Conservation (phyloP, 257 asterid species). For the Nicotiana undulata region DNA sequence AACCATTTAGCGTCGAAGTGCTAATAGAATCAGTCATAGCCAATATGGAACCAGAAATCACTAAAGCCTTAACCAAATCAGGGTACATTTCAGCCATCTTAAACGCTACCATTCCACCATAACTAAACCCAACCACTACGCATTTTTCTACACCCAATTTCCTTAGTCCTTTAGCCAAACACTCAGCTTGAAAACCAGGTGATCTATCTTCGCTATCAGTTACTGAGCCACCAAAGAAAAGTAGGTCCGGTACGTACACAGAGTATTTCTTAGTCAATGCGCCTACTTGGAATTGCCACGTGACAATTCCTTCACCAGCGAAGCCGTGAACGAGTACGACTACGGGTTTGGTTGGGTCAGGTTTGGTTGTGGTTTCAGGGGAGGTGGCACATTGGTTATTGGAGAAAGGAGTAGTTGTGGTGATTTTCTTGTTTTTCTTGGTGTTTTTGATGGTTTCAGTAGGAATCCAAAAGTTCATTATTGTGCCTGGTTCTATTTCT, state of each 20-base stretch:
- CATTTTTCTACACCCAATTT: slow-evolving; percentile 63
- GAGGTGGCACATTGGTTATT: neutral
- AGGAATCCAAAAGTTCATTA: slow-evolving; percentile 70
- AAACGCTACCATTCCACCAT: slow-evolving; percentile 95
- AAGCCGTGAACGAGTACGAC: slow-evolving; percentile 74
- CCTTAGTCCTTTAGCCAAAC: slow-evolving; percentile 49
- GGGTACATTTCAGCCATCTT: slow-evolving; percentile 80
- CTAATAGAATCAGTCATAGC: slow-evolving; percentile 81
- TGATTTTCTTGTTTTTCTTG: slow-evolving; percentile 20
- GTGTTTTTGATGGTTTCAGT: slow-evolving; percentile 36
- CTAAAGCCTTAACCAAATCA: slow-evolving; percentile 53
- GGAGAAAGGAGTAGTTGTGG: slow-evolving; percentile 1
- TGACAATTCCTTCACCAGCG: slow-evolving; percentile 72
- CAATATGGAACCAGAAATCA: slow-evolving; percentile 64
- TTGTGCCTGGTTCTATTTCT: slow-evolving; percentile 47
- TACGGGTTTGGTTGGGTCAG: slow-evolving; percentile 40
- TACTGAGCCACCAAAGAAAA: slow-evolving; percentile 76
- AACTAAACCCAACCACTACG: slow-evolving; percentile 77
- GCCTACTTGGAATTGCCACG: slow-evolving; percentile 84
- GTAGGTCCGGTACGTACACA: slow-evolving; percentile 77
- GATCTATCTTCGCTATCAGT: slow-evolving; percentile 62
- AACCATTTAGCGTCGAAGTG: slow-evolving; percentile 33
- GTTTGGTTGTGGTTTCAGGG: slow-evolving; percentile 7
- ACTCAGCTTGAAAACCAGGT: slow-evolving; percentile 73
- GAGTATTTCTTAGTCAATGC: slow-evolving; percentile 58